Evolutionary conservation across 176 grass and related monocot species (phyloP).

Genomic region (Hordeum marinum): DNA sequence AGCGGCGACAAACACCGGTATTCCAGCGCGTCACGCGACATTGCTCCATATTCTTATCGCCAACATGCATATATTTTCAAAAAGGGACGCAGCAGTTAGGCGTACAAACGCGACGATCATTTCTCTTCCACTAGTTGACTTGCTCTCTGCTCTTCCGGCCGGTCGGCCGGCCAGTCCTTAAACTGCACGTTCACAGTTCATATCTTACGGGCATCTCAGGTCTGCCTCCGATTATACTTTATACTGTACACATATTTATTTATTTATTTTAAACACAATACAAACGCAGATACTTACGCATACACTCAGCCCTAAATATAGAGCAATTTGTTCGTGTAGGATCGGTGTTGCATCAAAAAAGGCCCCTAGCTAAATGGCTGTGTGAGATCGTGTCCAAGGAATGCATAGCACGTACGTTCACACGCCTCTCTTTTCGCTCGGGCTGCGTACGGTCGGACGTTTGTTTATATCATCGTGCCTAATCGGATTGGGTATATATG

Average conservation of each 20-base stretch:
- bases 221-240: no score
- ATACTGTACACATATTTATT: no score
- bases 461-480: constrained; percentile 13
- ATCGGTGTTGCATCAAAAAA: background rate
- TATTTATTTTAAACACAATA: no score
- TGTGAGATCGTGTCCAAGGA: background rate
- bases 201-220: background rate
- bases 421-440: background rate
- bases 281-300: no score
- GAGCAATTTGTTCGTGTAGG: background rate
- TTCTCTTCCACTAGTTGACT: background rate
- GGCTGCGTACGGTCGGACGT: background rate
- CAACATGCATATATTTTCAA: background rate
- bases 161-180: background rate
- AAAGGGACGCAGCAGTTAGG: background rate
- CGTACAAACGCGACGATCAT: background rate
- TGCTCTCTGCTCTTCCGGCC: background rate
- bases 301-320: no score
- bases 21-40: constrained; percentile 24
- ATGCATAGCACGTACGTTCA: constrained; percentile 15
- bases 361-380: background rate
- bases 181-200: background rate
- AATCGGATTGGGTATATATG: constrained; percentile 27
- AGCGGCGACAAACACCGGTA: constrained; percentile 10
- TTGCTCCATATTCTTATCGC: background rate